Evolutionary conservation across 1,139 yeast species (phyloP), one percentile per base, ranked within the genome.

Genomic region (Casaregolazyma lundiana): DNA sequence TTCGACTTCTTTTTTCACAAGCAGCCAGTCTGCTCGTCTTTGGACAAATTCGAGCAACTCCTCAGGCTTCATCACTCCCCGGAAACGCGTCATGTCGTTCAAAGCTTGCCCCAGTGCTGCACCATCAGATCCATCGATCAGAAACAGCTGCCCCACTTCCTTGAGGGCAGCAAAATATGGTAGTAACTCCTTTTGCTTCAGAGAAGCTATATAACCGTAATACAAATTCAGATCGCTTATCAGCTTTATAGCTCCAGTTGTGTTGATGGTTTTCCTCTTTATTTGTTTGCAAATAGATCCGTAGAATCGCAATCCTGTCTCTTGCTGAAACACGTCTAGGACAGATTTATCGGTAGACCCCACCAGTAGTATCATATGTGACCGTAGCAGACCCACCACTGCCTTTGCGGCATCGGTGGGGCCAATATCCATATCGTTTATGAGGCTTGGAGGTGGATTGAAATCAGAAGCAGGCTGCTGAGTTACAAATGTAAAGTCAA

Each of bases 31-130:
- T 41, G 81, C 77, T 48, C 98, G 72, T 51, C 95, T 72, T 58
- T 86, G 92, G 3, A 89, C 95, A 68, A 90, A 86, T 60, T 89
- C 96, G 59, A 87, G 85, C 21, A 92, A 84, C 57, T 92, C 98
- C 57, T 92, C 98, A 44, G 95, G 96, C 35, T 83, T 80, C 62
- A 92, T 84, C 5, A 90, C 80, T 1, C 97, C 97, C 55, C 89
- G 84, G 64, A 89, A 92, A 58, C 92, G 78, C 44, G 86, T 80
- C 57, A 88, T 73, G 63, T 89, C 96, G 53, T 94, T 79, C 39
- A 90, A 82, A 54, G 92, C 75, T 50, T 80, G 80, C 0, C 96
- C 98, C 20, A 92, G 73, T 21, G 92, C 89, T 60, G 84, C 86
- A 0, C 96, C 84, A 49, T 81, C 85, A 49, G 76, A 78, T 7